Conservation (phyloP, 2,329 filamentous ascomycete genomes). For the Fusarium sp. region DNA sequence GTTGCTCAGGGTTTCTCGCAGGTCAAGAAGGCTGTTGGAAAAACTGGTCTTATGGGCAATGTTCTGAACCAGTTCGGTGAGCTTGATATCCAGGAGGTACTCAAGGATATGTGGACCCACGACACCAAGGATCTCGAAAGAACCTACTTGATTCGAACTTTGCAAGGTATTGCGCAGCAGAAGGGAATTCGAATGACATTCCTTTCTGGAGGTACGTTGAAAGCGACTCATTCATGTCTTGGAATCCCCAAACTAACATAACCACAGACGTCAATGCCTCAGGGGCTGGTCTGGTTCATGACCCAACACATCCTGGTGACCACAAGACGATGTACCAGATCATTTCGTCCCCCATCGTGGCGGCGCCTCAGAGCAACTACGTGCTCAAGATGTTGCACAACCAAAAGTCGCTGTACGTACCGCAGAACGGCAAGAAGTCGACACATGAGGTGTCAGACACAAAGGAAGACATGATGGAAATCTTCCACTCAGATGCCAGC, state of each 20-base stretch:
- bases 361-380: constrained; percentile 86
- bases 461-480: constrained; percentile 99
- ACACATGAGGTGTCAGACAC: constrained; percentile 86
- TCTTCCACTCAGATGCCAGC: constrained; percentile 94
- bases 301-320: constrained; percentile 89
- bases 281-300: constrained; percentile 93
- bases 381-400: constrained; percentile 96
- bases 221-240: background rate
- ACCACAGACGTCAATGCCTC: constrained; percentile 83
- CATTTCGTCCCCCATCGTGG: constrained; percentile 93
- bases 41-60: constrained; percentile 94
- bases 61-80: constrained; percentile 97
- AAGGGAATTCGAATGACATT: constrained; percentile 98
- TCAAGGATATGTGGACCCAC: constrained; percentile 98
- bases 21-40: constrained; percentile 97
- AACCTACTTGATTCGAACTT: constrained; percentile 94
- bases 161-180: constrained; percentile 95
- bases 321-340: constrained; percentile 99
- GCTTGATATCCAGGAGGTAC: constrained; percentile 92
- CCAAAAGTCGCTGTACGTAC: constrained; percentile 92
- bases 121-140: constrained; percentile 97
- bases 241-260: constrained; percentile 41
- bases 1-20: constrained; percentile 94
- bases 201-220: constrained; percentile 81
- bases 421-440: constrained; percentile 85